Percentiles rank a stretch among this genome's conserved stretches.
Conservation (phyloP, 2,329 filamentous ascomycete genomes). For the Botryotinia calthae region DNA sequence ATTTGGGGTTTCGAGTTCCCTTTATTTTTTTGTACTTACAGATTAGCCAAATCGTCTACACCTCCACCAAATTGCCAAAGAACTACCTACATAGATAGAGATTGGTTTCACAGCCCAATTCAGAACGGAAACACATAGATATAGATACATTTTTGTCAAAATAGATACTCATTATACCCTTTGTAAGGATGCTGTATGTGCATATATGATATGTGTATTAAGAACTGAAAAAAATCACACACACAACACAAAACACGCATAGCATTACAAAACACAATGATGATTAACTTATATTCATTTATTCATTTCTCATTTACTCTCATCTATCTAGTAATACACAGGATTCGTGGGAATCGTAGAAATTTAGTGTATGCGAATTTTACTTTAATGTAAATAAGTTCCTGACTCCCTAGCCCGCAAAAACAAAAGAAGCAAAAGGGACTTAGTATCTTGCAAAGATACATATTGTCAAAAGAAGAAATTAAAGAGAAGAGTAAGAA, state of each 20-base stretch:
- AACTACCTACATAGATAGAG: not conserved
- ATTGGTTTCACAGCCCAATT: not conserved
- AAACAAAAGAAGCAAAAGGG: not conserved
- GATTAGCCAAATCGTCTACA: not conserved
- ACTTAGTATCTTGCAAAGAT: not conserved
- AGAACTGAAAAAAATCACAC: not conserved
- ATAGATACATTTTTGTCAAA: not conserved
- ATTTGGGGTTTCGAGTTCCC: not conserved
- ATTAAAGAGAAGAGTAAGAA: not conserved
- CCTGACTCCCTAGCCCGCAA: not conserved
- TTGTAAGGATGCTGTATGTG: not conserved
- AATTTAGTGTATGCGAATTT: not conserved
- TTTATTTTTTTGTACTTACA: not conserved
- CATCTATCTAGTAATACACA: not conserved
- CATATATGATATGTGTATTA: not conserved
- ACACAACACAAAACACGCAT: not conserved
- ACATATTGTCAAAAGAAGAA: not conserved
- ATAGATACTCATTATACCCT: not conserved
- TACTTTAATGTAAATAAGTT: not conserved
- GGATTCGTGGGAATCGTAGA: not conserved
- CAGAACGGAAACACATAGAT: not conserved
- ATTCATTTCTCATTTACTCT: conserved; percentile 2
- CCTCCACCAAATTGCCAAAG: not conserved
- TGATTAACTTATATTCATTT: not conserved
- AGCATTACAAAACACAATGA: not conserved